Conservation (phyloP, 768 basidiomycete species). For the Brasilioporus rufonigricans region DNA sequence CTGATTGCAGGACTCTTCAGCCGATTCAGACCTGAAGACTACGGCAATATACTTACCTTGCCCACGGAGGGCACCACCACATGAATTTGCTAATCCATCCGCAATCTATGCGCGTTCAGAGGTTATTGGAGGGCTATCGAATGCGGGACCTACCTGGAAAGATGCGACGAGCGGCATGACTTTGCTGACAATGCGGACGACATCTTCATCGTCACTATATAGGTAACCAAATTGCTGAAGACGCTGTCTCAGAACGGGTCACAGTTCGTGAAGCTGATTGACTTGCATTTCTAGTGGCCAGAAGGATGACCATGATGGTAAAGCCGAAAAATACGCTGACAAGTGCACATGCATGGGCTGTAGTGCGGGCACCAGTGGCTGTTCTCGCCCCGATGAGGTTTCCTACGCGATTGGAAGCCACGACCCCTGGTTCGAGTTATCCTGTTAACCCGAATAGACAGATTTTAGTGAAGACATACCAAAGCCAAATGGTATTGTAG, state of each 20-base stretch:
- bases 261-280: not conserved
- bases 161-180: conserved; percentile 56
- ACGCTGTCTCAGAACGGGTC: not conserved
- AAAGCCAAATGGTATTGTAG: conserved; percentile 75
- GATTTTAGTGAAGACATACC: conserved; percentile 30
- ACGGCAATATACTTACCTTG: conserved; percentile 33
- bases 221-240: conserved; percentile 57
- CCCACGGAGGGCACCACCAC: conserved; percentile 48
- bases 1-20: conserved; percentile 21
- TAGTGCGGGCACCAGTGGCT: conserved; percentile 49
- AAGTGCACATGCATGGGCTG: conserved; percentile 62
- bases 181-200: conserved; percentile 45
- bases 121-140: not conserved
- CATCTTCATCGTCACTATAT: conserved; percentile 63
- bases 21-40: too few species aligned
- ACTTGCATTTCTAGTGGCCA: conserved; percentile 56
- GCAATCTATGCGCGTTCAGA: conserved; percentile 36
- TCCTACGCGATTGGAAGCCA: conserved; percentile 70
- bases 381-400: conserved; percentile 65
- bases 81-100: conserved; percentile 51
- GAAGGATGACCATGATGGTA: conserved; percentile 56
- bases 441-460: not conserved
- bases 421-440: conserved; percentile 45
- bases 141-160: conserved; percentile 40
- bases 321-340: conserved; percentile 59